These are phyloP conservation scores for Pseudocercospora fijiensis DNA, from an alignment of 2,329 filamentous ascomycete genomes.

Conservation along the genomic window DNA sequence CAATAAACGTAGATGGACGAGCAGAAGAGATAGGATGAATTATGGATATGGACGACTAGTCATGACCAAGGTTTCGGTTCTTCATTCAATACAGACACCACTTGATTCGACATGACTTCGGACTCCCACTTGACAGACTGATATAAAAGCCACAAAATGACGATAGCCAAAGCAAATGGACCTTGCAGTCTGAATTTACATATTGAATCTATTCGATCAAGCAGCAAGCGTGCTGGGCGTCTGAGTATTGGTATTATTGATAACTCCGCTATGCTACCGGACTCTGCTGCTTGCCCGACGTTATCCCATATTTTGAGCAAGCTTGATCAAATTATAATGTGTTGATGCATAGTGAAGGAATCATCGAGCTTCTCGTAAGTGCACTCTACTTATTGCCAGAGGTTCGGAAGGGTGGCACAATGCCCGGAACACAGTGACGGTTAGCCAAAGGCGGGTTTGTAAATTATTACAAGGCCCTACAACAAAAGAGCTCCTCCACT, in stretches of 20 bases:
- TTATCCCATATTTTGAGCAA: neutral
- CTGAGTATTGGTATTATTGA: neutral
- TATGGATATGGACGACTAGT: conserved; percentile 2
- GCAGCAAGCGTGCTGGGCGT: neutral
- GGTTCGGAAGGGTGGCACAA: neutral
- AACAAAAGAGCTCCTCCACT: neutral
- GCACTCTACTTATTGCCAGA: neutral
- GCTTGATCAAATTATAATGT: neutral
- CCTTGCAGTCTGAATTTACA: neutral
- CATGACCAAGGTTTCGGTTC: neutral
- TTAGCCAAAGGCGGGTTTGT: neutral
- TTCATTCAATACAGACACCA: neutral
- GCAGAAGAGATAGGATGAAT: neutral
- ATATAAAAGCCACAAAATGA: neutral
- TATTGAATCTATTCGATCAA: neutral
- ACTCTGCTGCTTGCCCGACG: neutral
- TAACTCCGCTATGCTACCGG: neutral
- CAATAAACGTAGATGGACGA: conserved; percentile 53
- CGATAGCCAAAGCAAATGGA: neutral
- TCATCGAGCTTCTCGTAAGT: neutral
- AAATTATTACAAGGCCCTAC: neutral
- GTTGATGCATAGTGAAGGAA: neutral
- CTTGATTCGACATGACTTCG: neutral
- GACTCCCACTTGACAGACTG: neutral
- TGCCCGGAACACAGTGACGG: neutral